phyloP scores from a whole-genome alignment of 768 basidiomycete genomes.

The Pulveroboletus ravenelii region DNA sequence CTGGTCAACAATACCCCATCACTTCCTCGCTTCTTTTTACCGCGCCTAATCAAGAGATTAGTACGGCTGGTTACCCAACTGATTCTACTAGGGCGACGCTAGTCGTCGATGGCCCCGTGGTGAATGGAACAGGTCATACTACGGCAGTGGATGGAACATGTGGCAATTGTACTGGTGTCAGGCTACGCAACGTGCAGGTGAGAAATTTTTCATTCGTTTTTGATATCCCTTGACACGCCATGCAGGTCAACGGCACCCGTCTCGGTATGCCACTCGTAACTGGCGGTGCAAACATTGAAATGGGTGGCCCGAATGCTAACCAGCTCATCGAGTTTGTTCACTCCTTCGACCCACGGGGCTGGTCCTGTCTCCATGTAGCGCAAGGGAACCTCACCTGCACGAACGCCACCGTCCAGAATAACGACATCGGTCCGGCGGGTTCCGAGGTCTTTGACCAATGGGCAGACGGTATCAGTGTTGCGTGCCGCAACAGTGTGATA shows the following conservation, averaged over 20 bases:
- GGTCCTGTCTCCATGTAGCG: constrained; percentile 77
- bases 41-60: constrained; percentile 73
- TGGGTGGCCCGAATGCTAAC: constrained; percentile 69
- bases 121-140: constrained; percentile 61
- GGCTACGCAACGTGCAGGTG: constrained; percentile 70
- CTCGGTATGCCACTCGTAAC: constrained; percentile 43
- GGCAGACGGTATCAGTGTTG: constrained; percentile 80
- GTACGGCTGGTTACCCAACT: constrained; percentile 70
- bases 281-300: constrained; percentile 79
- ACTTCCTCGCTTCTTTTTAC: constrained; percentile 63
- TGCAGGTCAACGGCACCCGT: constrained; percentile 71
- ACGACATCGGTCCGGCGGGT: constrained; percentile 80
- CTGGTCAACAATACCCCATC: constrained; percentile 55
- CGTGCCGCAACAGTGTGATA: constrained; percentile 57
- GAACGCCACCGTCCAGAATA: constrained; percentile 66
- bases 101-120: constrained; percentile 59
- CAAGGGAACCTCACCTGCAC: constrained; percentile 66
- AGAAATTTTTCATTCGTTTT: background rate
- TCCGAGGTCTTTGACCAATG: constrained; percentile 61
- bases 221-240: background rate
- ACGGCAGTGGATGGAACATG: constrained; percentile 71
- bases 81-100: constrained; percentile 64
- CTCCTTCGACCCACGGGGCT: constrained; percentile 72
- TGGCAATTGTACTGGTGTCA: constrained; percentile 51
- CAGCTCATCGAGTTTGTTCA: constrained; percentile 77